Evolutionary conservation across 306 rosid species (phyloP).

Genomic region (Herpetospermum pedunculosum): DNA sequence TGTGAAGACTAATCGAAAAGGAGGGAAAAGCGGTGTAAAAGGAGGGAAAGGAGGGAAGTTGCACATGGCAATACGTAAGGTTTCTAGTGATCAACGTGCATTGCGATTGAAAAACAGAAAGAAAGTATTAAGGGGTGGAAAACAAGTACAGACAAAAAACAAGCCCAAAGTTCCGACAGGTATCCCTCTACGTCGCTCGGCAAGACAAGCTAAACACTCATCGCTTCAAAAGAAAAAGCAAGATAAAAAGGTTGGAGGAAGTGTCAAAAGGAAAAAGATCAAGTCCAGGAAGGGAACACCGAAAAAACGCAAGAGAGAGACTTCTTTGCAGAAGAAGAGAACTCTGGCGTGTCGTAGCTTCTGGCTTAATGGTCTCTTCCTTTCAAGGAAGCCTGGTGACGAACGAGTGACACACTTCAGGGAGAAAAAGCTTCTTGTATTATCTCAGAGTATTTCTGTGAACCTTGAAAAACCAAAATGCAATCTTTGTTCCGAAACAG

Average conservation of each 20-base stretch:
- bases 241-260: constrained; percentile 27
- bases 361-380: constrained; percentile 80
- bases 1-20: constrained; percentile 31
- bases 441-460: constrained; percentile 25
- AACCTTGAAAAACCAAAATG: constrained; percentile 49
- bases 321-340: constrained; percentile 42
- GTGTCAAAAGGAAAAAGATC: constrained; percentile 33
- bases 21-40: constrained; percentile 31
- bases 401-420: constrained; percentile 54
- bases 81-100: constrained; percentile 31
- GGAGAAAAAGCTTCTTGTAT: constrained; percentile 35
- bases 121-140: constrained; percentile 37
- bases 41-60: constrained; percentile 36
- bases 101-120: constrained; percentile 36
- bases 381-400: constrained; percentile 70
- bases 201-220: constrained; percentile 63
- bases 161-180: constrained; percentile 32
- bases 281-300: constrained; percentile 36
- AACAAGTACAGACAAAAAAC: constrained; percentile 27
- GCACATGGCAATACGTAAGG: constrained; percentile 27
- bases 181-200: constrained; percentile 82
- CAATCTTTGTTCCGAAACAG: constrained; percentile 60
- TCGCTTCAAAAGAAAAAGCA: constrained; percentile 39
- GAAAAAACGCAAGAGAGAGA: constrained; percentile 34
- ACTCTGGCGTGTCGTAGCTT: constrained; percentile 37